phyloP scores from a whole-genome alignment of 2,329 filamentous ascomycete genomes.

The Xylariaceae sp. region DNA sequence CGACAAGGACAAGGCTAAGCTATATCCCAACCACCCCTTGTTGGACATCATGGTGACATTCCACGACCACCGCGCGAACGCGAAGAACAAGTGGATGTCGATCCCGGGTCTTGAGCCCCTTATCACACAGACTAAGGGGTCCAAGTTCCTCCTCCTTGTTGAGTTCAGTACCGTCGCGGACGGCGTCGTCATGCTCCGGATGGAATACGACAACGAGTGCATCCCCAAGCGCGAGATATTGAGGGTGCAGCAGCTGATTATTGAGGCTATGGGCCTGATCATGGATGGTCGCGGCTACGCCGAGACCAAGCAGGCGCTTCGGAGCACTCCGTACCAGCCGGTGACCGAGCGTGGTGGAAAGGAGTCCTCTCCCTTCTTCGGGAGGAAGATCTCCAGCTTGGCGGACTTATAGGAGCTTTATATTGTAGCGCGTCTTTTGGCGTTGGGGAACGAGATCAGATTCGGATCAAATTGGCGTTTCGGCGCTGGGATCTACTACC shows the following conservation, averaged over 20 bases:
- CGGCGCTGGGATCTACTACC: no score
- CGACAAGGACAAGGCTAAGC: background rate
- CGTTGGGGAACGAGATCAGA: no score
- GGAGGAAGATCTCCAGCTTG: no score
- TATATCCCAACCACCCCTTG: constrained; percentile 4
- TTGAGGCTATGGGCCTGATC: background rate
- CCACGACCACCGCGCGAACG: background rate
- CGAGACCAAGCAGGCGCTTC: background rate
- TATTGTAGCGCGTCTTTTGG: no score
- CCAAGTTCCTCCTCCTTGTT: constrained; percentile 2
- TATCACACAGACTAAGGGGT: background rate
- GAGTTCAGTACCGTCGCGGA: background rate
- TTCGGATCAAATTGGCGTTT: no score
- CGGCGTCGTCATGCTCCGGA: background rate
- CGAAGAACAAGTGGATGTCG: background rate
- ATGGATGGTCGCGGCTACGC: background rate
- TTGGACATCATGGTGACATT: constrained; percentile 11
- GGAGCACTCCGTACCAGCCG: background rate
- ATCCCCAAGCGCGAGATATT: no score
- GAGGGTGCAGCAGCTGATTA: background rate
- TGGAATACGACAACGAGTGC: constrained; percentile 2
- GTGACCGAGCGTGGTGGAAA: background rate
- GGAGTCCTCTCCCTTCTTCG: background rate
- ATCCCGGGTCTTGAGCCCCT: constrained; percentile 3
- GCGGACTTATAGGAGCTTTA: no score